Conservation (phyloP, 1,284 basidiomycete genomes). For the Ganoderma boninense region DNA sequence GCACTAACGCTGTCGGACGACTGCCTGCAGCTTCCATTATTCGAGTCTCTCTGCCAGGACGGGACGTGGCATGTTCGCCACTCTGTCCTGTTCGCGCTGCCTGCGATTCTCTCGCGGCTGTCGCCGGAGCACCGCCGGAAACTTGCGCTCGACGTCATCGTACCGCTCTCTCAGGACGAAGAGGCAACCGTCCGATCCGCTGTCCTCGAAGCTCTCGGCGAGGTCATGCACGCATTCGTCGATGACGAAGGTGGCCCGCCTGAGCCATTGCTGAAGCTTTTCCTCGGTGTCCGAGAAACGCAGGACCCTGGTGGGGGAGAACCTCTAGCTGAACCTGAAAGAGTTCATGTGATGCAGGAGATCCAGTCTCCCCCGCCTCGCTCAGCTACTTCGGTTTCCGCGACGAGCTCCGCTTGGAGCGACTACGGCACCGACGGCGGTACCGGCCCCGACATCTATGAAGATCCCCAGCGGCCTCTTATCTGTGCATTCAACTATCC, state of each 20-base stretch:
- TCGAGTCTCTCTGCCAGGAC: slow-evolving; percentile 78
- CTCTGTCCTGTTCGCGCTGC: slow-evolving; percentile 88
- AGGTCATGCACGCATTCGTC: slow-evolving; percentile 89
- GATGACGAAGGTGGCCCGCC: slow-evolving; percentile 77
- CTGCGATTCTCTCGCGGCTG: slow-evolving; percentile 80
- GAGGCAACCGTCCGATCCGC: slow-evolving; percentile 80
- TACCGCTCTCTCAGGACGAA: slow-evolving; percentile 73
- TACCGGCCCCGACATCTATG: slow-evolving; percentile 39
- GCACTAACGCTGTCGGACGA: slow-evolving; percentile 20
- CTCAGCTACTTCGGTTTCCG: slow-evolving; percentile 23
- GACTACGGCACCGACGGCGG: slow-evolving; percentile 35
- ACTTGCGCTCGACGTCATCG: slow-evolving; percentile 71
- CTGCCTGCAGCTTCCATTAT: slow-evolving; percentile 74
- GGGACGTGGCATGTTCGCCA: slow-evolving; percentile 87
- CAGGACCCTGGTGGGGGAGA: slow-evolving; percentile 29
- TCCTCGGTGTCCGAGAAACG: slow-evolving; percentile 41
- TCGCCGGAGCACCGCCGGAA: slow-evolving; percentile 59
- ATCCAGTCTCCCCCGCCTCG: slow-evolving; percentile 11
- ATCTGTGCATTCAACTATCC: slow-evolving; percentile 97
- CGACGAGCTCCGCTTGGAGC: slow-evolving; percentile 35
- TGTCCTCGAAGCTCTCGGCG: slow-evolving; percentile 90
- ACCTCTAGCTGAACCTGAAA: not conserved
- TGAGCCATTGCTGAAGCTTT: slow-evolving; percentile 81
- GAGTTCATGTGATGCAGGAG: slow-evolving; percentile 2
- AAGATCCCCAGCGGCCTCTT: slow-evolving; percentile 78